phyloP scores from a whole-genome alignment of 345 rosid species.

The Populus alba region DNA sequence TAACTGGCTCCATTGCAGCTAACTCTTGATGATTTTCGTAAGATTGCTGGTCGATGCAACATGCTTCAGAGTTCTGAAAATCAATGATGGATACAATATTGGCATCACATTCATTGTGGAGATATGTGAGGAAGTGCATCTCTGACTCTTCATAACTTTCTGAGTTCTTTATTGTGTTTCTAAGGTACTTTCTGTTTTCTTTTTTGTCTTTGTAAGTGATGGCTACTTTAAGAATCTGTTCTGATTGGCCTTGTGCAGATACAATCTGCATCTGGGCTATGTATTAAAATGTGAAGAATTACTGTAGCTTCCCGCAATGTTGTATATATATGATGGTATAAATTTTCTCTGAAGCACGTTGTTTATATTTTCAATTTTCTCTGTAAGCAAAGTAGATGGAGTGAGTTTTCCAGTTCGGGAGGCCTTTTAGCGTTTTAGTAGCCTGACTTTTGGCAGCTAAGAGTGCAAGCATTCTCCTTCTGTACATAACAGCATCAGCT shows the following conservation, averaged over 20 bases:
- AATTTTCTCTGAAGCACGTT: background rate
- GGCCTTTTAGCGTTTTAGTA: background rate
- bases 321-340: too few relatives aligned
- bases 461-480: too few relatives aligned
- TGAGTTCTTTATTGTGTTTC: background rate
- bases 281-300: too few relatives aligned
- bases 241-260: too few relatives aligned
- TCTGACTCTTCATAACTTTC: background rate
- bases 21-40: slow-evolving; percentile 58
- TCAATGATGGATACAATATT: background rate
- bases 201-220: too few relatives aligned
- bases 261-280: too few relatives aligned
- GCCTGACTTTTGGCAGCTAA: too few relatives aligned
- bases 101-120: background rate
- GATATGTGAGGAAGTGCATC: slow-evolving; percentile 2
- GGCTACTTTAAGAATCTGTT: too few relatives aligned
- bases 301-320: too few relatives aligned
- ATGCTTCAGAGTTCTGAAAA: slow-evolving; percentile 41
- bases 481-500: too few relatives aligned
- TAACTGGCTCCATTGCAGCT: slow-evolving; percentile 44
- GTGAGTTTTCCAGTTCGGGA: background rate
- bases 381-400: background rate
- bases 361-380: background rate
- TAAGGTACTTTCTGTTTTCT: too few relatives aligned
- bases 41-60: slow-evolving; percentile 57